These are phyloP conservation scores for Epichloe coenophiala DNA, from an alignment of 2,329 filamentous ascomycete genomes.

Conservation along the genomic window DNA sequence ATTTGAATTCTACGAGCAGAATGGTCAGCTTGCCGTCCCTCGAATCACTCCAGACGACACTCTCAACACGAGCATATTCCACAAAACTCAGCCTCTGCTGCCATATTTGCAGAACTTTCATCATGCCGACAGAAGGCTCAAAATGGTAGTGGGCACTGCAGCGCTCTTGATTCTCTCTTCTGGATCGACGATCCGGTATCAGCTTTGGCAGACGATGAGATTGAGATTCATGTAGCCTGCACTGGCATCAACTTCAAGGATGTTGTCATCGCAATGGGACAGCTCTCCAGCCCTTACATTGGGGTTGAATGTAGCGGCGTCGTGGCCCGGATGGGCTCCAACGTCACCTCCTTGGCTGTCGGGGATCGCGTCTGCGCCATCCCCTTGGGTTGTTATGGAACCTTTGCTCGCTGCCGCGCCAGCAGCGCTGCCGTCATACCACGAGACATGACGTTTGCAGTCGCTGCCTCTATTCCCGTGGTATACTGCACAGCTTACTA, in stretches of 20 bases:
- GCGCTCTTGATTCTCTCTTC: slow-evolving; percentile 26
- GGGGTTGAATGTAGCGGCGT: slow-evolving; percentile 13
- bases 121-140: slow-evolving; percentile 19
- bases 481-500: slow-evolving; percentile 9
- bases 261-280: slow-evolving; percentile 12
- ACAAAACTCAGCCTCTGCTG: slow-evolving; percentile 12
- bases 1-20: slow-evolving; percentile 17
- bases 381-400: slow-evolving; percentile 16
- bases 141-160: slow-evolving; percentile 24
- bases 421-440: slow-evolving; percentile 3
- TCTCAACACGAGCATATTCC: slow-evolving; percentile 13
- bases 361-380: slow-evolving; percentile 13
- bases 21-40: slow-evolving; percentile 17
- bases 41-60: slow-evolving; percentile 12
- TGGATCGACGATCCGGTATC: slow-evolving; percentile 21
- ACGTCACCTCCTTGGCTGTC: slow-evolving; percentile 4
- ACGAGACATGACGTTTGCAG: slow-evolving; percentile 14
- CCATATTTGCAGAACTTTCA: slow-evolving; percentile 25
- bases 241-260: slow-evolving; percentile 30
- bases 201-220: slow-evolving; percentile 20
- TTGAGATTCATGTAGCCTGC: slow-evolving; percentile 29
- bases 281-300: slow-evolving; percentile 9
- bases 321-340: slow-evolving; percentile 8
- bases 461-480: slow-evolving; percentile 13
- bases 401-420: slow-evolving; percentile 11